Evolutionary conservation across 192 early-diverging fungal genomes (phyloP).

Genomic region (Coemansia sp.): DNA sequence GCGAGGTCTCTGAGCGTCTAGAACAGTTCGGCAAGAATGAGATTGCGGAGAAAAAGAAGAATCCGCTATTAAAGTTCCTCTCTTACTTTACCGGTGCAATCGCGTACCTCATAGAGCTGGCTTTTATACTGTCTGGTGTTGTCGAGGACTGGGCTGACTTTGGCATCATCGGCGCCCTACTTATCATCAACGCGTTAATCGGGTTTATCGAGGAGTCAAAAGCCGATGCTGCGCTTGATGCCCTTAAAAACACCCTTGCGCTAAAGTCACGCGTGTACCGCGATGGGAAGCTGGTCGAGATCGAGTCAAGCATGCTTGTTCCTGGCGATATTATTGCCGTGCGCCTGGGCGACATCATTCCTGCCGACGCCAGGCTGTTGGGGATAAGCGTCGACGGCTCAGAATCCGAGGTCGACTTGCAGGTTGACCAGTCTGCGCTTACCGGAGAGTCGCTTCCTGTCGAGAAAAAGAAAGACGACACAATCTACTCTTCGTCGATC

Average conservation of each 20-base stretch:
- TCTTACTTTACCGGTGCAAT: constrained; percentile 88
- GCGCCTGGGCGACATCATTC: constrained; percentile 92
- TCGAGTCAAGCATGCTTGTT: constrained; percentile 75
- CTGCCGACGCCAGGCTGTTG: constrained; percentile 83
- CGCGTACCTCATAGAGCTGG: constrained; percentile 86
- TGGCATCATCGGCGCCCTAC: constrained; percentile 75
- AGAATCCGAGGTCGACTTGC: constrained; percentile 70
- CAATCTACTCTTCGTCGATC: constrained; percentile 89
- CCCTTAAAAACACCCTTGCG: constrained; percentile 90
- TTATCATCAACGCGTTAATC: constrained; percentile 87
- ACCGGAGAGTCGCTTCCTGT: constrained; percentile 94
- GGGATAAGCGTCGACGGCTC: constrained; percentile 78
- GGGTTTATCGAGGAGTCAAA: constrained; percentile 93
- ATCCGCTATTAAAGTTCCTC: constrained; percentile 82
- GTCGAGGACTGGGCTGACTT: constrained; percentile 80
- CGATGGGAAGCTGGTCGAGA: constrained; percentile 70
- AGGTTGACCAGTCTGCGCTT: constrained; percentile 91
- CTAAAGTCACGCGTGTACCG: constrained; percentile 80
- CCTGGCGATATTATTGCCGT: constrained; percentile 91
- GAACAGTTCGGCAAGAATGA: constrained; percentile 79
- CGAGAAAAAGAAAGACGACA: constrained; percentile 74
- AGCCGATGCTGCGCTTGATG: constrained; percentile 91
- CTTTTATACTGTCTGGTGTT: constrained; percentile 76
- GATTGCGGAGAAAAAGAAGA: constrained; percentile 79
- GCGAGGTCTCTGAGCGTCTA: constrained; percentile 72